A percentile compares a stretch with the other conserved stretches of the same genome.
These are phyloP conservation scores for Ceratocystis alfenasii DNA, from an alignment of 2,329 filamentous ascomycete species.

Conservation along the genomic window DNA sequence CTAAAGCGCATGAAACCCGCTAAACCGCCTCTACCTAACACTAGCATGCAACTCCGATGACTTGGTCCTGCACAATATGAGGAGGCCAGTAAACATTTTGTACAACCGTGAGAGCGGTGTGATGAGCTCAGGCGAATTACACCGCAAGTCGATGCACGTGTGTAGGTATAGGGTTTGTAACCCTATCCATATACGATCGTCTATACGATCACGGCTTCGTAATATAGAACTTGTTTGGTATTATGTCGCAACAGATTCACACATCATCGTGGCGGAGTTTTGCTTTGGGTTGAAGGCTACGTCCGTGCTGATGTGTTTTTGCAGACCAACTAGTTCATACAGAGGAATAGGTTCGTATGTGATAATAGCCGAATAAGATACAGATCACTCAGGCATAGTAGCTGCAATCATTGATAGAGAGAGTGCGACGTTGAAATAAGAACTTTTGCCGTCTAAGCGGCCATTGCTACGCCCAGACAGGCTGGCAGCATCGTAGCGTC, in stretches of 20 bases:
- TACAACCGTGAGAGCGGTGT: no score
- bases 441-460: not conserved
- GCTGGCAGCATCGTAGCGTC: not conserved
- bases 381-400: not conserved
- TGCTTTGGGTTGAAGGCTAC: not conserved
- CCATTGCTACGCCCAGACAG: not conserved
- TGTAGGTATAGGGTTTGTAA: fast-evolving
- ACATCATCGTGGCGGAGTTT: conserved; percentile 3
- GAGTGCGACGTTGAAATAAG: conserved; percentile 1
- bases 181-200: not conserved
- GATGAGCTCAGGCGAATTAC: no score
- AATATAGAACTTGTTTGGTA: not conserved
- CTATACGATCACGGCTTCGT: not conserved
- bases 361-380: not conserved
- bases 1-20: not conserved
- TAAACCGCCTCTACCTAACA: not conserved
- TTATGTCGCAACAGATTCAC: not conserved
- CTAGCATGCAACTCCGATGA: not conserved
- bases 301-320: not conserved
- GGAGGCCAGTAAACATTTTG: not conserved
- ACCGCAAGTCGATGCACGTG: no score
- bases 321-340: not conserved
- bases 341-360: not conserved
- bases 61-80: not conserved
- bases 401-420: not conserved